Conservation (phyloP, 345 rosid genomes). For the Eucalyptus victrix region DNA sequence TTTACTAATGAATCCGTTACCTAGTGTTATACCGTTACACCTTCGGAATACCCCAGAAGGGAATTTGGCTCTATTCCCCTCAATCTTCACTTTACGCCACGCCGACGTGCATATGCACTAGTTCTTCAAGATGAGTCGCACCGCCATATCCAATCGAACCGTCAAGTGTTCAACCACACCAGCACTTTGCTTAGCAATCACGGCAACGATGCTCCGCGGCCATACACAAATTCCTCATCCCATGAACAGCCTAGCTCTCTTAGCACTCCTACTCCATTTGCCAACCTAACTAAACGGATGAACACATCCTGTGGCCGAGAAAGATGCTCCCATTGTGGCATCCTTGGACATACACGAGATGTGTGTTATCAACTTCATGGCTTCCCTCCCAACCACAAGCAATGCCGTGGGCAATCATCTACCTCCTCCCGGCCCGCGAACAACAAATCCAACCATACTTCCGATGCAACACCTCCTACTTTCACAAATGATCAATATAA, state of each 20-base stretch:
- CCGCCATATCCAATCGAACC: not conserved
- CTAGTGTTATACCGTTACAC: too few relatives aligned
- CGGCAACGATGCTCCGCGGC: rapidly evolving
- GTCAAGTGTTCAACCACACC: not conserved
- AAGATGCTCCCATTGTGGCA: not conserved
- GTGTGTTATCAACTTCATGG: not conserved
- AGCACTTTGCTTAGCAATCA: not conserved
- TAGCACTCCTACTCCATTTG: rapidly evolving
- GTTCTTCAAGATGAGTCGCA: not conserved
- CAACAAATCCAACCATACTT: too few relatives aligned
- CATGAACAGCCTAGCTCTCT: not conserved
- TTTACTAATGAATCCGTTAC: not conserved
- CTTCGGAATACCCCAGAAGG: too few relatives aligned
- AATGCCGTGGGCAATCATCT: not conserved
- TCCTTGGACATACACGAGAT: not conserved
- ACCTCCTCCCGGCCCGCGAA: not conserved
- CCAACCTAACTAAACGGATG: not conserved
- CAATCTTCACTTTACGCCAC: too few relatives aligned
- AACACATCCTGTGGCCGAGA: not conserved
- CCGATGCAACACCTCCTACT: too few relatives aligned
- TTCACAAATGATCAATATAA: too few relatives aligned
- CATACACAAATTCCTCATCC: not conserved
- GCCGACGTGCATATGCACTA: not conserved
- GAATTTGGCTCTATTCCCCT: too few relatives aligned
- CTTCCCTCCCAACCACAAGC: not conserved